A percentile compares a stretch with the other conserved stretches of the same genome.
Evolutionary conservation across 345 rosid genomes (phyloP).

Genomic region (Eucalyptus virginea): DNA sequence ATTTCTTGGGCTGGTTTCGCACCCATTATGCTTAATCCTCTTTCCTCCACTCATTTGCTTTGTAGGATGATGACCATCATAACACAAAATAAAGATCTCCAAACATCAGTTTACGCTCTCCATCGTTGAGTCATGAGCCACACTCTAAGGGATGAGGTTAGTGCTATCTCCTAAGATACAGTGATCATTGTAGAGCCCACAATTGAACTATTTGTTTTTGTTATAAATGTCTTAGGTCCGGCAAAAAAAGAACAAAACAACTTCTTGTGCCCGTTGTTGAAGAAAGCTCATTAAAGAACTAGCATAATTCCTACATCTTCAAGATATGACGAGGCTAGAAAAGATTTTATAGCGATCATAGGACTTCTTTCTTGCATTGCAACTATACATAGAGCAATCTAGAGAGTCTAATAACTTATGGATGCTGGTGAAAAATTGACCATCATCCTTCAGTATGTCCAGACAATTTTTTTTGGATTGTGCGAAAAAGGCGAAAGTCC

Average conservation of each 20-base stretch:
- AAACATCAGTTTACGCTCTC: too few relatives aligned
- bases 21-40: not conserved
- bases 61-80: not conserved
- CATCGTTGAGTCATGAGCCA: not conserved
- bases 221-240: not conserved
- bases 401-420: not conserved
- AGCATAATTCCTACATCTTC: rapidly evolving
- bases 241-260: not conserved
- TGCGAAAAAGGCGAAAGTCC: not conserved
- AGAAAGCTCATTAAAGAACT: not conserved
- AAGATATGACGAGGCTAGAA: not conserved
- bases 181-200: not conserved
- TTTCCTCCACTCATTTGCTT: not conserved
- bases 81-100: too few relatives aligned
- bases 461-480: too few relatives aligned
- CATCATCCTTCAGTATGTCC: not conserved
- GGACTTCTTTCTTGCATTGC: not conserved
- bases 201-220: too few relatives aligned
- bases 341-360: not conserved
- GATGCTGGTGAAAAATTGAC: not conserved
- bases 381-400: not conserved
- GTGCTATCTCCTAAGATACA: not conserved
- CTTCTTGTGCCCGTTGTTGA: not conserved
- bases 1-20: not conserved
- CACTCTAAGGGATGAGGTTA: too few relatives aligned